Percentiles rank a stretch among this genome's conserved stretches.
Conservation (phyloP, 1,139 yeast genomes). For the Candida freyschussii region DNA sequence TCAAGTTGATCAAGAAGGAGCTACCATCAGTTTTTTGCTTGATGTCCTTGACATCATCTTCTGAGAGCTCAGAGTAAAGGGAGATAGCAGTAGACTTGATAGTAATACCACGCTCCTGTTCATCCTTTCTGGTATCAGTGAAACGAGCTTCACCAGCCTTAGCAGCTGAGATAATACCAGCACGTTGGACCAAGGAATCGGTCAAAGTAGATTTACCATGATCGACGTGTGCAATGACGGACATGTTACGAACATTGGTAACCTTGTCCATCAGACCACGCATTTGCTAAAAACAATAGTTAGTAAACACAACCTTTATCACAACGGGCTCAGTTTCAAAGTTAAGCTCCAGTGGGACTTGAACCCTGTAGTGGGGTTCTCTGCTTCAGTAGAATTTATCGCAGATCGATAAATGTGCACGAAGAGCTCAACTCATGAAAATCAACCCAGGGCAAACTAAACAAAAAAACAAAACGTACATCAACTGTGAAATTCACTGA, state of each 20-base stretch:
- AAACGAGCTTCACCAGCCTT: constrained; percentile 99
- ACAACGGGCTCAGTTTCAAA: background rate
- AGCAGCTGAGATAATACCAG: constrained; percentile 99
- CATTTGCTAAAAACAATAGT: constrained; percentile 53
- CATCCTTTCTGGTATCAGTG: constrained; percentile 99
- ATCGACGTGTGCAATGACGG: constrained; percentile 99
- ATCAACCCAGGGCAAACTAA: background rate
- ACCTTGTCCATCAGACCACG: constrained; percentile 99
- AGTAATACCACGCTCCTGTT: constrained; percentile 99
- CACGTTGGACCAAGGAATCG: constrained; percentile 97
- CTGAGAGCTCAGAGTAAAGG: constrained; percentile 83
- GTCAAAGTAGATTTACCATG: constrained; percentile 99
- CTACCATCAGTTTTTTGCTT: constrained; percentile 92
- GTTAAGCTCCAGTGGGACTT: background rate
- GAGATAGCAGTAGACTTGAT: constrained; percentile 99
- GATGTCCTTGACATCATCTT: constrained; percentile 92
- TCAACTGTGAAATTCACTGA: constrained; percentile 30
- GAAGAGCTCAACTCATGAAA: background rate
- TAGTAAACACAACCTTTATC: constrained; percentile 11
- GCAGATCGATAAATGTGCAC: too few relatives aligned
- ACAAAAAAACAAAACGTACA: too few relatives aligned
- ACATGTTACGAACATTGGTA: constrained; percentile 99
- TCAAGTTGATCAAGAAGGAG: constrained; percentile 95
- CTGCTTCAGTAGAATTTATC: too few relatives aligned
- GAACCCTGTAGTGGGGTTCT: too few relatives aligned